Evolutionary conservation across 2,329 filamentous ascomycete species (phyloP), one percentile per base, ranked within the genome.

Genomic region (Arthrobotrys entomopaga): DNA sequence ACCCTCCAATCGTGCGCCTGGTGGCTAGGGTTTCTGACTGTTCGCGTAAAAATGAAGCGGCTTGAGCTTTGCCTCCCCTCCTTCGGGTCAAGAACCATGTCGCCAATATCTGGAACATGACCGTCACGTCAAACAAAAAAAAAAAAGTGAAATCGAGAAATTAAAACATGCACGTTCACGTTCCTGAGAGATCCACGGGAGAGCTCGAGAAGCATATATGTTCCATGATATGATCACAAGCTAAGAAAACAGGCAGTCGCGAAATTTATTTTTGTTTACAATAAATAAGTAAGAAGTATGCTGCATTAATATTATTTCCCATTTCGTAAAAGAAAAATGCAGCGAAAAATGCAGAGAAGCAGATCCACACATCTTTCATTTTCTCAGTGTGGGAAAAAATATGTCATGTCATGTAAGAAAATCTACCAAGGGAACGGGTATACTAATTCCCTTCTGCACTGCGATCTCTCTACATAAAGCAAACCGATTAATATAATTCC

Each of bases 141-240:
- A 15, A 24, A 43, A 43, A n/a, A 22, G 22, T 29, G 49, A 24
- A 34, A 34, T 34, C 29, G 29, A 34, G 29, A 34, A 34, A 34
- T 34, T 34, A 34, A 34, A 34, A 34, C 29, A 34, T 34, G 29
- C 3, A 7, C 16, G 40, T 65, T 49, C 20, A 48, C 49, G 60
- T 65, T 49, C 50, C 50, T 65, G 50, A 65, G 56, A 19, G 34
- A 42, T 50, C 59, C 20, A 38, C 24, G 59, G 15, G 48, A 10
- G 2, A 34, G 29, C 1, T 5, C 7, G 10, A 2, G 29, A 8
- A 34, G 29, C 29, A 34, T 5, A 19, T 61, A 56, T 46, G 63
- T 53, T 57, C 54, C 61, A 61, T 73, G 69, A 73, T 73, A 58
- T 58, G 64, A 73, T 73, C 69, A 73, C 69, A 73, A 65, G 61